Percentiles rank a stretch among this genome's conserved stretches.
Conservation (phyloP, 805 yeast species). For the Sungouiozyma ichnusensis region DNA sequence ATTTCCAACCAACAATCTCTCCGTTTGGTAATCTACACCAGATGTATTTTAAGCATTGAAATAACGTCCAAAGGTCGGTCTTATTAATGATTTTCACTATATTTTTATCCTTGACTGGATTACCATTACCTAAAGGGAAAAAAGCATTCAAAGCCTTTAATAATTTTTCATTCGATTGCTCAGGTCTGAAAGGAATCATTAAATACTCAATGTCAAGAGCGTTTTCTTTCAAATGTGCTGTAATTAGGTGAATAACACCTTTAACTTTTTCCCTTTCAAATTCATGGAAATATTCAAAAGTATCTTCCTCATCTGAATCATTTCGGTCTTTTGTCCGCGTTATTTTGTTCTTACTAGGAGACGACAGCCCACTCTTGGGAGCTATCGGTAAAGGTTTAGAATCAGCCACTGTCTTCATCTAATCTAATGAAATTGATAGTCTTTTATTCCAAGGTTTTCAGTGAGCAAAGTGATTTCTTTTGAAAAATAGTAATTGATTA, state of each 20-base stretch:
- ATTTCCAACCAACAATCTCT: constrained; percentile 79
- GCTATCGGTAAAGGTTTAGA: background rate
- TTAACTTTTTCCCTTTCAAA: constrained; percentile 58
- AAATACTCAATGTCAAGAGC: constrained; percentile 67
- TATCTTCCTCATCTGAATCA: constrained; percentile 19
- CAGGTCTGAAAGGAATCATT: constrained; percentile 68
- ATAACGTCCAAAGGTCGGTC: constrained; percentile 60
- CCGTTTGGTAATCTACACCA: constrained; percentile 80
- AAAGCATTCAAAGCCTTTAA: constrained; percentile 45
- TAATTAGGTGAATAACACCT: constrained; percentile 56
- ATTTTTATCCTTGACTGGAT: constrained; percentile 35
- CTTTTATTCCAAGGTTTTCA: too few relatives aligned
- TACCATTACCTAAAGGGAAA: constrained; percentile 46
- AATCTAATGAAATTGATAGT: background rate
- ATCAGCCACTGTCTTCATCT: background rate
- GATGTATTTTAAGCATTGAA: constrained; percentile 65
- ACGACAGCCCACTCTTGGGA: background rate
- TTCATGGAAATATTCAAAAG: constrained; percentile 32
- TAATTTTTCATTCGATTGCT: constrained; percentile 50
- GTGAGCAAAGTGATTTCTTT: too few relatives aligned
- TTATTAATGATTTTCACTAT: constrained; percentile 33
- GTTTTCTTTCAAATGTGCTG: constrained; percentile 58
- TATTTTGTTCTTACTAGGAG: background rate
- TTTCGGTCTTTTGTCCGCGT: background rate
- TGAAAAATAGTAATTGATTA: too few relatives aligned